Conservation (phyloP, 148 eudicot species). For the Bassia scoparia region DNA sequence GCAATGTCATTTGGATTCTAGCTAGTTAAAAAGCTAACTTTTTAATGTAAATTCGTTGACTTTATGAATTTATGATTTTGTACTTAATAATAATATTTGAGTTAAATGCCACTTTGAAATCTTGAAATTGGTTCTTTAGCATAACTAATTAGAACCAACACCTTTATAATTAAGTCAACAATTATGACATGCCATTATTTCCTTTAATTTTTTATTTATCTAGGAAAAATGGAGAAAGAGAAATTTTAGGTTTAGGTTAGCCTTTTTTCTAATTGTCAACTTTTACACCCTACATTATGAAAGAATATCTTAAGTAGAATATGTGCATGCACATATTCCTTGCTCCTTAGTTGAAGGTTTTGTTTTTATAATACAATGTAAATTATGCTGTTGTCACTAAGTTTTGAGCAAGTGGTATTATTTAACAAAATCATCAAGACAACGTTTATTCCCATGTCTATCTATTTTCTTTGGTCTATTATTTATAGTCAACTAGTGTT, state of each 20-base stretch:
- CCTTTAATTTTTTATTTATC: constrained; percentile 25
- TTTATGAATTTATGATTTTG: background rate
- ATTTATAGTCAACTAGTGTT: background rate
- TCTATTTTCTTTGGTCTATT: background rate
- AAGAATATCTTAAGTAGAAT: constrained; percentile 2
- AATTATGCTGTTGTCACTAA: constrained; percentile 45
- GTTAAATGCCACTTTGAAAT: constrained; percentile 1
- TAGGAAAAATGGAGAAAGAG: constrained; percentile 10
- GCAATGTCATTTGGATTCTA: background rate
- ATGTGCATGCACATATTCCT: constrained; percentile 19
- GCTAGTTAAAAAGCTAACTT: constrained; percentile 3
- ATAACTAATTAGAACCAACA: constrained; percentile 23
- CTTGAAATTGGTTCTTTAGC: constrained; percentile 16
- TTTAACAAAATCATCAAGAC: background rate
- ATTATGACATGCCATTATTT: constrained; percentile 26
- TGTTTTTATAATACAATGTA: constrained; percentile 13
- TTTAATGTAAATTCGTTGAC: constrained; percentile 22
- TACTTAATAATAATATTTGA: background rate
- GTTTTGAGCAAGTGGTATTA: constrained; percentile 8
- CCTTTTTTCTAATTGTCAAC: constrained; percentile 47
- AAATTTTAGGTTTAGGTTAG: constrained; percentile 25
- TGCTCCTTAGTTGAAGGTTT: constrained; percentile 10
- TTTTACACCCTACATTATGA: constrained; percentile 19
- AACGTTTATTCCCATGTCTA: background rate
- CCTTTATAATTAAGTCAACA: constrained; percentile 28